Conservation (phyloP, 352 stramenopile species). For the Phytophthora pini region DNA sequence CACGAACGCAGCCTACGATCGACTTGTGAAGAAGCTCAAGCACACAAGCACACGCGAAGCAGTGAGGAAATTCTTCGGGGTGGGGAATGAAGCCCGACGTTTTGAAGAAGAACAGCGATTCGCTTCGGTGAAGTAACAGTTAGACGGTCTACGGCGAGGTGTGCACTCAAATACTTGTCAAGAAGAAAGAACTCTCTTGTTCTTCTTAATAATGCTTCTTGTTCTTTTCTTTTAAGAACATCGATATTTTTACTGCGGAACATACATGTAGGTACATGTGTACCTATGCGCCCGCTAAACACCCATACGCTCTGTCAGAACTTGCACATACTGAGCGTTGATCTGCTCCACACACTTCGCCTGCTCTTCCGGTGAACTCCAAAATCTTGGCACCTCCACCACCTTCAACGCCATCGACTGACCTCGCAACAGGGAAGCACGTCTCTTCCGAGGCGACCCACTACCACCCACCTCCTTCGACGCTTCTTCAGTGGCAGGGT, state of each 20-base stretch:
- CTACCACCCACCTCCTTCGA: not conserved
- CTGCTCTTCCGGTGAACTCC: constrained; percentile 38
- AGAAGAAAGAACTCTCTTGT: too few species aligned
- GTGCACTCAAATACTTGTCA: too few species aligned
- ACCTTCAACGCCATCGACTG: constrained; percentile 31
- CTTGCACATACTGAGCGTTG: constrained; percentile 38
- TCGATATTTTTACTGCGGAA: too few species aligned
- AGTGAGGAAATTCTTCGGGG: constrained; percentile 23
- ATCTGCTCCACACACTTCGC: constrained; percentile 27
- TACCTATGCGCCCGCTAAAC: too few species aligned
- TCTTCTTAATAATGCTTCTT: too few species aligned
- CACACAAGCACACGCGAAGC: constrained; percentile 18
- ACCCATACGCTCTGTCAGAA: constrained; percentile 15
- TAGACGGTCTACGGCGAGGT: too few species aligned
- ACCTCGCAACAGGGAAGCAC: constrained; percentile 4
- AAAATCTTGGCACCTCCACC: constrained; percentile 34
- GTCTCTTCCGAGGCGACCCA: constrained; percentile 9
- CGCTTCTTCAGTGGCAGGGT: constrained; percentile 9
- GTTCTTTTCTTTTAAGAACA: too few species aligned
- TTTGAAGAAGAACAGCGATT: constrained; percentile 23
- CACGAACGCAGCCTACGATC: constrained; percentile 31
- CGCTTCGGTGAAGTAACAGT: constrained; percentile 21
- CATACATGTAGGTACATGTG: too few species aligned
- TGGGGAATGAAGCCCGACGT: constrained; percentile 17
- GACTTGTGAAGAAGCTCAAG: constrained; percentile 29